These are phyloP conservation scores for Lecanosticta acicola DNA, from an alignment of 2,329 filamentous ascomycete species.

Conservation along the genomic window DNA sequence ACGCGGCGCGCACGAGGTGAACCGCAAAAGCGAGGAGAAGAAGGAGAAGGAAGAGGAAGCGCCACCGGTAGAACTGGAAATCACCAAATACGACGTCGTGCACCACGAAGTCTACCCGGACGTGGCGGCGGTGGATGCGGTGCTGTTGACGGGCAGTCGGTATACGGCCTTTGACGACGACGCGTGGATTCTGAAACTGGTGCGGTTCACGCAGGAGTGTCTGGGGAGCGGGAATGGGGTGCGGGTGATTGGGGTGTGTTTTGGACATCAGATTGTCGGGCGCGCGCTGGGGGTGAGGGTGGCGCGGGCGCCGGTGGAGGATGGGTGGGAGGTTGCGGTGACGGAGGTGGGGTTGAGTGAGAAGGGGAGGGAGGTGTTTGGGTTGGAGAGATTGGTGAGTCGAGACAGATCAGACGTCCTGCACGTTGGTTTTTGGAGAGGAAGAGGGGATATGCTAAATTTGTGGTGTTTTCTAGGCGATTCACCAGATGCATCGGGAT, in stretches of 20 bases:
- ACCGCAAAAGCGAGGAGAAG: conserved; percentile 42
- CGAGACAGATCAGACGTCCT: background rate
- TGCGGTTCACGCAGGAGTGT: conserved; percentile 60
- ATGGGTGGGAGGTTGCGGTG: conserved; percentile 79
- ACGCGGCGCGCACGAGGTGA: conserved; percentile 41
- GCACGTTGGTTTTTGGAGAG: too few relatives aligned
- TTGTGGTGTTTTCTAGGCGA: conserved; percentile 50
- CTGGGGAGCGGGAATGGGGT: conserved; percentile 55
- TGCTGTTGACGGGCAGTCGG: conserved; percentile 66
- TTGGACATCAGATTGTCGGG: conserved; percentile 80
- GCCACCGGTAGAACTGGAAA: conserved; percentile 42
- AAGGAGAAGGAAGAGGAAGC: conserved; percentile 36
- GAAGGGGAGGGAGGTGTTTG: conserved; percentile 67
- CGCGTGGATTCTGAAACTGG: conserved; percentile 70
- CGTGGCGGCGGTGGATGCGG: conserved; percentile 69
- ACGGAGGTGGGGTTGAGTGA: conserved; percentile 61
- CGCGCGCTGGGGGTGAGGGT: conserved; percentile 66
- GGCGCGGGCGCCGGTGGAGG: conserved; percentile 50
- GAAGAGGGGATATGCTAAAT: too few relatives aligned
- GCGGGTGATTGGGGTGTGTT: conserved; percentile 74
- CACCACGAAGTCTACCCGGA: conserved; percentile 62
- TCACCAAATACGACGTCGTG: conserved; percentile 68
- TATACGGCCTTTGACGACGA: conserved; percentile 67
- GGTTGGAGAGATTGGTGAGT: conserved; percentile 55
- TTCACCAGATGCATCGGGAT: conserved; percentile 86